Evolutionary conservation across 108 stramenopile species (phyloP).

Genomic region (Nannochloropsis oceanica): DNA sequence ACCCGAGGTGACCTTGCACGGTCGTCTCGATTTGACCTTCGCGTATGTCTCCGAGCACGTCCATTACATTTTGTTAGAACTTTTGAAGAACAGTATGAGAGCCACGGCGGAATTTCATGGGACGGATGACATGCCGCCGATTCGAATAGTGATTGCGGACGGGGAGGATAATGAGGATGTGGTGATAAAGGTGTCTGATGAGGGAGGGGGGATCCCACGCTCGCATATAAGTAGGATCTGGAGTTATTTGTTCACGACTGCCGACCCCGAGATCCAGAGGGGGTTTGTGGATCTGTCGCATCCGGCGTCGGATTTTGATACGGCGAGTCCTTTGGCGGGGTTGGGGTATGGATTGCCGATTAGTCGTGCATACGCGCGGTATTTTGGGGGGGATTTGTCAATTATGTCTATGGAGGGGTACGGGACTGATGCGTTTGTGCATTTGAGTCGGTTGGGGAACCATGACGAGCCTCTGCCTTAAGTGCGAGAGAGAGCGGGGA

Average conservation of each 20-base stretch:
- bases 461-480: slow-evolving; percentile 32
- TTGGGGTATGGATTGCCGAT: slow-evolving; percentile 82
- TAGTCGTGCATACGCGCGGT: slow-evolving; percentile 83
- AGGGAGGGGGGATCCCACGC: slow-evolving; percentile 90
- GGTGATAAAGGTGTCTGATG: slow-evolving; percentile 87
- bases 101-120: slow-evolving; percentile 89
- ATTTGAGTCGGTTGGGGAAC: slow-evolving; percentile 47
- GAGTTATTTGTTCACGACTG: slow-evolving; percentile 84
- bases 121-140: slow-evolving; percentile 56
- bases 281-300: slow-evolving; percentile 17
- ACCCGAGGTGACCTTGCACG: slow-evolving; percentile 92
- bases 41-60: slow-evolving; percentile 84
- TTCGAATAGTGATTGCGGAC: slow-evolving; percentile 78
- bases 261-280: slow-evolving; percentile 32
- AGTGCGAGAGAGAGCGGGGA: neutral
- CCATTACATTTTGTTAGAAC: slow-evolving; percentile 82
- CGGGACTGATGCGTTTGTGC: slow-evolving; percentile 92
- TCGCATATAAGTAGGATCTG: slow-evolving; percentile 70
- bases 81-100: slow-evolving; percentile 90
- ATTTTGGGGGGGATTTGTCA: slow-evolving; percentile 93
- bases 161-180: slow-evolving; percentile 95
- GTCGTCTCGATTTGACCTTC: slow-evolving; percentile 75
- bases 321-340: slow-evolving; percentile 79
- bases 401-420: slow-evolving; percentile 96
- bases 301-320: slow-evolving; percentile 43